Conservation (phyloP, 2,329 filamentous ascomycete genomes). For the Lecanoromycetidae sp. region DNA sequence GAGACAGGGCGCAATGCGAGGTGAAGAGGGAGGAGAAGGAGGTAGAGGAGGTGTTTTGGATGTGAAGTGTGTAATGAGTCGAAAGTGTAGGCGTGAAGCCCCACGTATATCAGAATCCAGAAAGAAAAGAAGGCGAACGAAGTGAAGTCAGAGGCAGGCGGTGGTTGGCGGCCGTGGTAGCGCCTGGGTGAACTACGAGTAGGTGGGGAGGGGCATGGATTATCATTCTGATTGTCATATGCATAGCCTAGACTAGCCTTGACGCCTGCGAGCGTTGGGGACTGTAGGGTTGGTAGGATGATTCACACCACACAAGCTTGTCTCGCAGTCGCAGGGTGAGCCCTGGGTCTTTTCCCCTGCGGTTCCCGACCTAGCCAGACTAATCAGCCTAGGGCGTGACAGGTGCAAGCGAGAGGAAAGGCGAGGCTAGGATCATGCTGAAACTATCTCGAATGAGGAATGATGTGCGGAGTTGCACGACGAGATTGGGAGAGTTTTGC, state of each 20-base stretch:
- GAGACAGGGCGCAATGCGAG: background rate
- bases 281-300: conserved; percentile 3
- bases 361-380: background rate
- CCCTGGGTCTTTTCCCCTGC: too few species aligned
- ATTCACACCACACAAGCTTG: conserved; percentile 4
- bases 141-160: conserved; percentile 1
- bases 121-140: background rate
- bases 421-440: background rate
- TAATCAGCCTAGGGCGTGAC: conserved; percentile 3
- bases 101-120: background rate
- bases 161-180: conserved; percentile 7
- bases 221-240: background rate
- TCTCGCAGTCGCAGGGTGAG: background rate
- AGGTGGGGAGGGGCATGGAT: background rate
- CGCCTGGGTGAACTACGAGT: too few species aligned
- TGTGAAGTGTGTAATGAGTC: background rate
- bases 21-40: background rate
- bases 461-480: conserved; percentile 9
- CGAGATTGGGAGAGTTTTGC: conserved; percentile 4
- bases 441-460: background rate
- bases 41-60: background rate
- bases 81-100: conserved; percentile 2
- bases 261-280: background rate
- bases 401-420: conserved; percentile 12
- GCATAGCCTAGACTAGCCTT: background rate